Conservation (phyloP, 2,329 filamentous ascomycete genomes). For the Sporothrix phasma region DNA sequence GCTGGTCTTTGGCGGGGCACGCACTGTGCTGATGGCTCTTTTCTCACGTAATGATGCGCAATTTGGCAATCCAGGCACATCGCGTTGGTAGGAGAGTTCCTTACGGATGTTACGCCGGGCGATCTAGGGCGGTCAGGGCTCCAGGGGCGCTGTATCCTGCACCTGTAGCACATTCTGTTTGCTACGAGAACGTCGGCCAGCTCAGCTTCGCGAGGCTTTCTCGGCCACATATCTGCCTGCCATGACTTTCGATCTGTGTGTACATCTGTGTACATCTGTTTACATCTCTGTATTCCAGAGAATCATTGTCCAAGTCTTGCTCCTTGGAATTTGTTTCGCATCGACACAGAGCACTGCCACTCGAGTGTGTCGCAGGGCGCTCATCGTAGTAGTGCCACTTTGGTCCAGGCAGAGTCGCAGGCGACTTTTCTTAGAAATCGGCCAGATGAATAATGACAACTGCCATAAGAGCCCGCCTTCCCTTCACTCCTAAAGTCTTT, state of each 20-base stretch:
- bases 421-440: conserved; percentile 7
- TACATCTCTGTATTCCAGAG: no score
- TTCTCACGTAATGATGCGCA: not conserved
- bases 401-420: conserved; percentile 1
- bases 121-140: no score
- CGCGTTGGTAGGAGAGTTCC: no score
- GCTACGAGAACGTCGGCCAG: no score
- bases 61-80: no score
- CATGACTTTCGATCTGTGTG: no score
- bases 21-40: not conserved
- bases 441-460: conserved; percentile 4
- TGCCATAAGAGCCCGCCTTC: not conserved
- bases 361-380: not conserved
- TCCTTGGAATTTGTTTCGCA: not conserved
- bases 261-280: no score
- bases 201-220: no score
- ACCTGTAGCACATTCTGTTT: not conserved
- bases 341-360: not conserved
- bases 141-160: no score
- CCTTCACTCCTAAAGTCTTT: not conserved
- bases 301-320: not conserved
- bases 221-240: no score
- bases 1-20: not conserved
- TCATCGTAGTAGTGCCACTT: not conserved
- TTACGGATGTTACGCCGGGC: no score